phyloP scores from a whole-genome alignment of 1,284 basidiomycete species.

The Moniliophthora roreri region DNA sequence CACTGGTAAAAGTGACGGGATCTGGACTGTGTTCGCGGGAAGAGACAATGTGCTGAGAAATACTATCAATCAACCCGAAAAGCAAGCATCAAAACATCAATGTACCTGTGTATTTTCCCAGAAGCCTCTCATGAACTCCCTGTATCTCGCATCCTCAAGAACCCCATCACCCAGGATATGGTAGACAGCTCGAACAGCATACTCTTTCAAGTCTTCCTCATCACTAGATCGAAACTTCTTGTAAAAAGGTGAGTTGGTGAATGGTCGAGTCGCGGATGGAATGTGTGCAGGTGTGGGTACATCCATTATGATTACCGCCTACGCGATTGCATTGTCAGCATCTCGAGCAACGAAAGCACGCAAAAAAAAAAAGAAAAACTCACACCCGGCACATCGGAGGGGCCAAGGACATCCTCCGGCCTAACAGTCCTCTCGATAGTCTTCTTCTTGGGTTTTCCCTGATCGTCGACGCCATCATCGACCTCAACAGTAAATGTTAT shows the following conservation, averaged over 20 bases:
- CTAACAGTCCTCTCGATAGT: conserved; percentile 45
- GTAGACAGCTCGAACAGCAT: conserved; percentile 57
- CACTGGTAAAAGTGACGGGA: conserved; percentile 73
- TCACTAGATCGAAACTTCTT: conserved; percentile 44
- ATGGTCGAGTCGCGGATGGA: conserved; percentile 52
- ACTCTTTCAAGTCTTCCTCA: conserved; percentile 39
- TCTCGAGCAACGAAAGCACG: conserved; percentile 1
- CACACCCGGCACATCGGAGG: conserved; percentile 50
- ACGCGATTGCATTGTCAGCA: conserved; percentile 6
- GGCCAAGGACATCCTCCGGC: conserved; percentile 61
- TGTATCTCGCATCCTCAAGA: conserved; percentile 68
- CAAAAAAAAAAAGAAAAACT: conserved; percentile 17
- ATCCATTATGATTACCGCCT: conserved; percentile 64
- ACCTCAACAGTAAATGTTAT: conserved; percentile 50
- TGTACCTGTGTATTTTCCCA: conserved; percentile 57
- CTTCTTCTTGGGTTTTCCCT: conserved; percentile 19
- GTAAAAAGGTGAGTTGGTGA: conserved; percentile 52
- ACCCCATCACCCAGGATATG: conserved; percentile 71
- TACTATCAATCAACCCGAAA: neutral
- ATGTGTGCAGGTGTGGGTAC: conserved; percentile 64
- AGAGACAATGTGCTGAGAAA: conserved; percentile 63
- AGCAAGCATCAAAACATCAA: conserved; percentile 9
- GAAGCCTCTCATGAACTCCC: conserved; percentile 70
- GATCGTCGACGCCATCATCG: conserved; percentile 35
- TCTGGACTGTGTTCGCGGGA: conserved; percentile 63